Evolutionary conservation across 2,329 filamentous ascomycete genomes (phyloP), one percentile per base, ranked within the genome.

Genomic region (Stagonosporopsis tanaceti): DNA sequence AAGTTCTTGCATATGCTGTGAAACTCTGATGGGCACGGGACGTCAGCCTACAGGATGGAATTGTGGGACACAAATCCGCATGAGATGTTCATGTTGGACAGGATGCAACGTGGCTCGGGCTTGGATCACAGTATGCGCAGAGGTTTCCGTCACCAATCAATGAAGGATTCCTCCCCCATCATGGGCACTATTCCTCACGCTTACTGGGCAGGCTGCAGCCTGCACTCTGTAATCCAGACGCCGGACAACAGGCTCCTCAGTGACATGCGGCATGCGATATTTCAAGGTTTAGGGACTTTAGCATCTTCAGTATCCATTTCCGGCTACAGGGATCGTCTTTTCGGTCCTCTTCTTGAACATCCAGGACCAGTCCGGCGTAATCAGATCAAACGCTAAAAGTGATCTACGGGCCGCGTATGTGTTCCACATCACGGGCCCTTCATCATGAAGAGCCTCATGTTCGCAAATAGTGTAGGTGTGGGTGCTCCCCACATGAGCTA

Each of bases 1-100:
- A 41, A 41, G 14, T 44, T 55, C 47, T 54, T 53, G 53, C 60
- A 52, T 34, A 52, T 64, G 53, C 34, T 50, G 59, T 57, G 50
- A 46, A 42, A 62, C 45, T 38, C 55, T 28, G 53, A 53, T 34
- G 48, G 52, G 53, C 51, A 60, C 53, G 47, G 59, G 38, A 60
- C 51, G 46, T 57, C 44, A 37, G 50, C 58, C 55, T 30, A 47
- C 54, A 59, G 54, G 11, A 35, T 32, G 25, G n/a, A 15, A 12
- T 25, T 4, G 4, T n/a, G 37, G 28, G 20, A 28, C 32, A 15
- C 4, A 7, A n/a, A 4, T 4, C 5, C 14, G 32, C 14, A 14
- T 15, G 32, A 15, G 8, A n/a, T 34, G 4, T 34, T 34, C 12
- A 34, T 34, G 14, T 34, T 34, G 15, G 32, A 34, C 14, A n/a